Evolutionary conservation across 106 monocot species (phyloP).

Genomic region (Acorus calamus): DNA sequence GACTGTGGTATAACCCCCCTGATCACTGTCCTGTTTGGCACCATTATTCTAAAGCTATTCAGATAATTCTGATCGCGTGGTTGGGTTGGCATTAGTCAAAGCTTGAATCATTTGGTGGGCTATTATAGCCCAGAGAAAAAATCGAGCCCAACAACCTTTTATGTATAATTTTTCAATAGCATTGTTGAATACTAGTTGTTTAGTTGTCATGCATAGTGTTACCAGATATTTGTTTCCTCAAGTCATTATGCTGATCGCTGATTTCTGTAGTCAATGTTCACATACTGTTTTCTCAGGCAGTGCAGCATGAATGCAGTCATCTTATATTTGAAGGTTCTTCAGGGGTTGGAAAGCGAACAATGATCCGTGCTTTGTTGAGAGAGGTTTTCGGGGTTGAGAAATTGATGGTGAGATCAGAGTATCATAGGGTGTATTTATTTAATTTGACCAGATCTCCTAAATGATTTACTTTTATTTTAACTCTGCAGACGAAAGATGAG

Average conservation of each 20-base stretch:
- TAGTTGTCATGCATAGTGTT: too few relatives aligned
- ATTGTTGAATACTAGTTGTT: too few relatives aligned
- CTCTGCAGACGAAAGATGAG: slow-evolving; percentile 20
- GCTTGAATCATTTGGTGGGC: too few relatives aligned
- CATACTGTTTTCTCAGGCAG: slow-evolving; percentile 7
- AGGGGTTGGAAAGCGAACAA: slow-evolving; percentile 38
- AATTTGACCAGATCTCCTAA: not conserved
- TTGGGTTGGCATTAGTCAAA: too few relatives aligned
- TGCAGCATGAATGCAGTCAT: slow-evolving; percentile 15
- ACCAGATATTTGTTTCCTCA: not conserved
- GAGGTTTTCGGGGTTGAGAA: slow-evolving; percentile 18
- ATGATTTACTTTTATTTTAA: not conserved
- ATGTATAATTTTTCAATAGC: too few relatives aligned
- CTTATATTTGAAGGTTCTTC: slow-evolving; percentile 44
- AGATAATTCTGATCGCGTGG: too few relatives aligned
- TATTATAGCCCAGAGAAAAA: too few relatives aligned
- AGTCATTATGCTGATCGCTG: too few relatives aligned
- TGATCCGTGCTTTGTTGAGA: slow-evolving; percentile 26
- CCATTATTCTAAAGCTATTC: too few relatives aligned
- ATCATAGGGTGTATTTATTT: not conserved
- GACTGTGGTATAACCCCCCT: too few relatives aligned
- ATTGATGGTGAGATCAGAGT: slow-evolving; percentile 13
- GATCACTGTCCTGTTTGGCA: too few relatives aligned
- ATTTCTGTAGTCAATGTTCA: not conserved
- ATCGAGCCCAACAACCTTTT: too few relatives aligned